Percentiles rank a stretch among this genome's conserved stretches.
Conservation (phyloP, 2,329 filamentous ascomycete species). For the Fusarium sp. region DNA sequence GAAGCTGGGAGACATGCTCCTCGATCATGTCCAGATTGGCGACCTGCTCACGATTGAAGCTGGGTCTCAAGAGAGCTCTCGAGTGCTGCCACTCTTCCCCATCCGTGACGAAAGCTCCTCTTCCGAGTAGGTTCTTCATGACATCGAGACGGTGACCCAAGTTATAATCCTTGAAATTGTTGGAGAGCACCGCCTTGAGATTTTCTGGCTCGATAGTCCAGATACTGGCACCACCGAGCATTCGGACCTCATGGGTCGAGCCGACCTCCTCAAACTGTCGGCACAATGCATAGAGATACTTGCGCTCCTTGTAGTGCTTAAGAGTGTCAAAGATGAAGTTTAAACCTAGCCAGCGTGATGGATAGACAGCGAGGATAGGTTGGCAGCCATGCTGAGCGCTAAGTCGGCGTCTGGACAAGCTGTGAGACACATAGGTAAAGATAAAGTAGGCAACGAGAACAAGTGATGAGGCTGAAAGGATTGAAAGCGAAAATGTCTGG, state of each 20-base stretch:
- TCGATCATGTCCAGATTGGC: constrained; percentile 1
- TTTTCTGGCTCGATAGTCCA: constrained; percentile 11
- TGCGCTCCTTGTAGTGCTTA: no score
- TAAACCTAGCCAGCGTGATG: no score
- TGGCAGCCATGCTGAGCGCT: no score
- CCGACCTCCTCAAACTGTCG: background rate
- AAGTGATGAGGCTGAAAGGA: no score
- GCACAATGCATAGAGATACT: no score
- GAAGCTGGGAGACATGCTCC: background rate
- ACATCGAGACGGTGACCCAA: background rate
- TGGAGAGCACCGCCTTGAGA: constrained; percentile 7
- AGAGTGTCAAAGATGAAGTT: no score
- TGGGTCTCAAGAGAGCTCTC: constrained; percentile 3
- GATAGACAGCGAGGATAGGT: no score
- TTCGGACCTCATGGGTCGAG: background rate
- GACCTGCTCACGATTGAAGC: constrained; percentile 6
- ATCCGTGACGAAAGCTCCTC: constrained; percentile 7
- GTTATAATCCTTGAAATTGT: constrained; percentile 17
- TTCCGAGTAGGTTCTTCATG: background rate
- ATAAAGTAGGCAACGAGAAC: no score
- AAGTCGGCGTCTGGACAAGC: no score
- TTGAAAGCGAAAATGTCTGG: no score
- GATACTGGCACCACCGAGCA: background rate
- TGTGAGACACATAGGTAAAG: no score
- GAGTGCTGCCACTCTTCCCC: constrained; percentile 13